Percentiles rank a stretch among this genome's conserved stretches.
These are phyloP conservation scores for Liriodendron chinense DNA, from an alignment of 164 flowering plant genomes.

Conservation along the genomic window DNA sequence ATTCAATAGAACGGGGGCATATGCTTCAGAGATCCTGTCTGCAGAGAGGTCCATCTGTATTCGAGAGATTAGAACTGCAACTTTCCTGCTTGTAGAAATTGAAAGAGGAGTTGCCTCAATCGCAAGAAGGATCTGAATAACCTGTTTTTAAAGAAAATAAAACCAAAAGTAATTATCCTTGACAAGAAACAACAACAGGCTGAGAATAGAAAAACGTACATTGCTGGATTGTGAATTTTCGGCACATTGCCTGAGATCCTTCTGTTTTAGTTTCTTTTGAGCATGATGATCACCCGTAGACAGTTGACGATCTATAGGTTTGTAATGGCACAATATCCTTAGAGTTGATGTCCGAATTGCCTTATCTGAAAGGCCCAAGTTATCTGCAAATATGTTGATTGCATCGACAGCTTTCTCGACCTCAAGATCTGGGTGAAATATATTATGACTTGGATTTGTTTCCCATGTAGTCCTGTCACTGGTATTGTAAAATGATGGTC, in stretches of 20 bases:
- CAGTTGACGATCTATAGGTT: slow-evolving; percentile 24
- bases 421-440: slow-evolving; percentile 41
- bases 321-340: slow-evolving; percentile 70
- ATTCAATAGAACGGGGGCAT: slow-evolving; percentile 51
- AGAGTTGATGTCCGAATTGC: slow-evolving; percentile 69
- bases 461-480: slow-evolving; percentile 34
- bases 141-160: slow-evolving; percentile 37
- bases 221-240: slow-evolving; percentile 25
- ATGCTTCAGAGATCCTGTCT: slow-evolving; percentile 49
- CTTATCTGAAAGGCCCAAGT: slow-evolving; percentile 58
- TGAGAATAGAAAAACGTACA: slow-evolving; percentile 31
- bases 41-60: slow-evolving; percentile 61
- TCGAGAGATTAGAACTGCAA: slow-evolving; percentile 48
- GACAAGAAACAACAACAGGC: slow-evolving; percentile 5
- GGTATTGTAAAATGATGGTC: slow-evolving; percentile 1
- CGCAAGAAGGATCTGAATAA: slow-evolving; percentile 55
- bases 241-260: slow-evolving; percentile 27
- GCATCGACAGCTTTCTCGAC: slow-evolving; percentile 42
- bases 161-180: background rate
- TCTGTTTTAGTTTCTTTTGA: slow-evolving; percentile 36
- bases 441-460: slow-evolving; percentile 18
- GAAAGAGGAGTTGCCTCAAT: slow-evolving; percentile 73
- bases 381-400: slow-evolving; percentile 50
- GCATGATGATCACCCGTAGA: slow-evolving; percentile 24
- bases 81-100: slow-evolving; percentile 64